These are phyloP conservation scores for Pulveroboletus sp. DNA, from an alignment of 1,284 basidiomycete genomes.

Conservation along the genomic window DNA sequence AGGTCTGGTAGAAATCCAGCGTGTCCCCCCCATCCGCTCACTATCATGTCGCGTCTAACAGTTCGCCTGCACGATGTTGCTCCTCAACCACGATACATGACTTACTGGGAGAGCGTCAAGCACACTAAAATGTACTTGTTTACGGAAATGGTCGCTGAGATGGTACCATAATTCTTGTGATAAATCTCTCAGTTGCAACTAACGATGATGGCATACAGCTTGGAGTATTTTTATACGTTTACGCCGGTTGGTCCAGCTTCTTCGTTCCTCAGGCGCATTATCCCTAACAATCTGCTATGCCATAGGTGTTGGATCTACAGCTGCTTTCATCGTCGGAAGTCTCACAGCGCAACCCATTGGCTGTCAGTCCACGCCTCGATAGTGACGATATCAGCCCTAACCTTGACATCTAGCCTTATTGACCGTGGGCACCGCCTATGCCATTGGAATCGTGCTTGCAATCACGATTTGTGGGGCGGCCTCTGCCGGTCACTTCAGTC, in stretches of 20 bases:
- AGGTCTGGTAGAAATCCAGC: not conserved
- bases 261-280: not conserved
- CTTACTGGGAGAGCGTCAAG: constrained; percentile 54
- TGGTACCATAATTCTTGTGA: constrained; percentile 40
- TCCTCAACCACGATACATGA: constrained; percentile 43
- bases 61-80: constrained; percentile 46
- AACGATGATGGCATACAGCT: constrained; percentile 34
- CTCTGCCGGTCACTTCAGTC: constrained; percentile 68
- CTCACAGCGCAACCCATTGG: constrained; percentile 47
- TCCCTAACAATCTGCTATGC: not conserved
- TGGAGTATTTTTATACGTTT: constrained; percentile 55
- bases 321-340: constrained; percentile 54
- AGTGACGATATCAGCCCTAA: not conserved
- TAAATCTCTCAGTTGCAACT: constrained; percentile 22
- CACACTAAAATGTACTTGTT: constrained; percentile 53
- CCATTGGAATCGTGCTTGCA: constrained; percentile 63
- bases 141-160: constrained; percentile 61
- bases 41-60: constrained; percentile 23
- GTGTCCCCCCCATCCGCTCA: not conserved
- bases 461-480: constrained; percentile 52
- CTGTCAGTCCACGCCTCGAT: constrained; percentile 43
- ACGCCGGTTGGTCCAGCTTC: constrained; percentile 45
- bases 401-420: constrained; percentile 46
- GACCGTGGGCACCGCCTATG: constrained; percentile 65
- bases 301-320: constrained; percentile 60